A percentile compares a stretch with the other conserved stretches of the same genome.
phyloP scores from a whole-genome alignment of 176 grass and related monocot species.

The Alopecurus myosuroides region DNA sequence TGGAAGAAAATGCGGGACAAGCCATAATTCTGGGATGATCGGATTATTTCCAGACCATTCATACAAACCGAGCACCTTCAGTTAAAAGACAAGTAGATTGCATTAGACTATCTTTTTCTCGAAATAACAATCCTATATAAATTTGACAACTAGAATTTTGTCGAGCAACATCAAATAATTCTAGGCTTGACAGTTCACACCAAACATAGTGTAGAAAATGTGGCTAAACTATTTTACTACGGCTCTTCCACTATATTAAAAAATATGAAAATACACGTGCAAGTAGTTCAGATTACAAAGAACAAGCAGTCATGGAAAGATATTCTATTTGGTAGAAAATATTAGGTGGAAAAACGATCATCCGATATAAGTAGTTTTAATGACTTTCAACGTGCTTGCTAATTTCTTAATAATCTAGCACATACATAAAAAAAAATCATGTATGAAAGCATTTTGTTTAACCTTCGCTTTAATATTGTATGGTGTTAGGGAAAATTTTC shows the following conservation, averaged over 20 bases:
- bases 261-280: neutral
- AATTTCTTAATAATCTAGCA: neutral
- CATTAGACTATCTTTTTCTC: neutral
- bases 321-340: neutral
- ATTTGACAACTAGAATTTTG: neutral
- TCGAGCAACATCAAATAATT: neutral
- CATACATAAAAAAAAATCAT: neutral
- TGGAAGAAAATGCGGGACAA: constrained; percentile 52
- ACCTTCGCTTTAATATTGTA: neutral
- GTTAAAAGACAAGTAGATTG: neutral
- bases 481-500: neutral
- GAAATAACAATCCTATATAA: neutral
- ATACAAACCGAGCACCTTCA: constrained; percentile 50
- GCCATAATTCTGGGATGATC: constrained; percentile 46
- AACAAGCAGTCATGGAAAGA: neutral
- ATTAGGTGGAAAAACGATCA: neutral
- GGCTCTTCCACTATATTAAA: neutral
- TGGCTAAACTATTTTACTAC: neutral
- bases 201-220: neutral
- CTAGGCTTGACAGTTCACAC: neutral
- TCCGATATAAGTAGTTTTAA: neutral
- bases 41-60: constrained; percentile 60
- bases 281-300: neutral
- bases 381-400: too few relatives aligned
- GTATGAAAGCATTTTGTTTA: neutral